phyloP scores from a whole-genome alignment of 1,284 basidiomycete species.

The Marasmius sp. region DNA sequence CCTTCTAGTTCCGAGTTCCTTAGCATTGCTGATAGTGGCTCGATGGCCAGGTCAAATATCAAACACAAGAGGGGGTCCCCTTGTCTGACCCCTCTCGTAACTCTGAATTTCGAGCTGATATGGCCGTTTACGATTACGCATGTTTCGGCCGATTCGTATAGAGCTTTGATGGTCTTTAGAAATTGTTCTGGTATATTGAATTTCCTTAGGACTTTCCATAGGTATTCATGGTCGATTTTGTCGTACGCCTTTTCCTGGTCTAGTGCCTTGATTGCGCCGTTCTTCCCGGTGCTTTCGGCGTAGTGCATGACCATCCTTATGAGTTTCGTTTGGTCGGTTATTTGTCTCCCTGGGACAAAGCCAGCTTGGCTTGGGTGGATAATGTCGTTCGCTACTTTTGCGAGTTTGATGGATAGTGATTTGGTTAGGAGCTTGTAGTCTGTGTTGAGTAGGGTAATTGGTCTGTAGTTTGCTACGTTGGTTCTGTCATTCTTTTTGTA shows the following conservation, averaged over 20 bases:
- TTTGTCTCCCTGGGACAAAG: no score
- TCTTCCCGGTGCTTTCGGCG: no score
- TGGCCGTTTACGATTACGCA: constrained; percentile 19
- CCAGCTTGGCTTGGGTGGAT: no score
- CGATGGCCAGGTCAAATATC: constrained; percentile 28
- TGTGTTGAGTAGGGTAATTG: no score
- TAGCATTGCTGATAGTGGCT: constrained; percentile 18
- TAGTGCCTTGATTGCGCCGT: not conserved
- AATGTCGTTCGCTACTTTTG: no score
- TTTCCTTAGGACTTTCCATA: constrained; percentile 12
- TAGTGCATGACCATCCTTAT: no score
- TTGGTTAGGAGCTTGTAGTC: no score
- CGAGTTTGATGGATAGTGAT: no score
- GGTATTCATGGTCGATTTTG: constrained; percentile 16
- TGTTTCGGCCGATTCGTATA: constrained; percentile 20
- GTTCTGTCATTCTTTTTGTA: no score
- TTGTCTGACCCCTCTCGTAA: constrained; percentile 22
- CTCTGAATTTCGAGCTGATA: constrained; percentile 1
- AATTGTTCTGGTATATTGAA: constrained; percentile 9
- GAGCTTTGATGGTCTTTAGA: constrained; percentile 9
- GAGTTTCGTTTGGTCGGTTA: no score
- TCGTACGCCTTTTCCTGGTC: not conserved
- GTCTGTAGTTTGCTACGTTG: no score
- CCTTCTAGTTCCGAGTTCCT: constrained; percentile 16
- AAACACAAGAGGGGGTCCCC: constrained; percentile 27